Evolutionary conservation across 352 stramenopile genomes (phyloP), one percentile per base, ranked within the genome.

Genomic region (Globisporangium middletonii): DNA sequence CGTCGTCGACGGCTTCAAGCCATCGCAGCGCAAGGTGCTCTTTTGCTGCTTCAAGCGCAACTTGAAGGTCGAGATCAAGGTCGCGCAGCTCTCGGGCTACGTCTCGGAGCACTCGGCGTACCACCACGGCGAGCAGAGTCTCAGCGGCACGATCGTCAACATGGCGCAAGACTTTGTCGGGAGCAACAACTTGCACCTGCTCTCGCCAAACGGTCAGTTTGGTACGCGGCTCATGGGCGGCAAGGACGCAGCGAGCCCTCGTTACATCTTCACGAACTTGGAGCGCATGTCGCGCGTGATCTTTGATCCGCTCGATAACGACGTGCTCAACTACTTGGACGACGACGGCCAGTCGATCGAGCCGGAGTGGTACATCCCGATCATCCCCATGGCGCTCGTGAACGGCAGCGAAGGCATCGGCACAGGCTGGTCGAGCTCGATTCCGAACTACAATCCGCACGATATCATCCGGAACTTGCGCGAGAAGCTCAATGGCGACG

Each of bases 131-230:
- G 97, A 99, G 73, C 75, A 80, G 35, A 98, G 89, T 64, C 70
- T 99, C 45, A 79, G 97, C 50, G 78, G 87, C 45, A 99, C 96
- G 62, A 97, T 99, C 59, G 89, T 99, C 59, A 95, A 94, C 55
- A 99, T 99, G 96, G 97, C 97, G 0, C 97, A 99, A 69, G 91
- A 99, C 70, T 99, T 98, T 72, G 94, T 99, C 28, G 96, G 97
- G 26, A 98, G 95, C 56, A 99, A 99, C 73, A 99, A 99, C 71
- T 80, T 99, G 11, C 95, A 98, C 57, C 77, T 98, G 11, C 72
- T 99, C 16, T 92, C 86, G 4, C 96, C 97, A 4, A 95, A 89
- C 44, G 97, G 97, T 59, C 96, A 99, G 70, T 99, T 99, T 57
- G 97, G 97, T 75, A 98, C 96, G 38, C 83, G 97, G 47, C 73